Base-by-base conservation (phyloP, 2,329 filamentous ascomycete species). In the Trichocomaceae sp. region DNA sequence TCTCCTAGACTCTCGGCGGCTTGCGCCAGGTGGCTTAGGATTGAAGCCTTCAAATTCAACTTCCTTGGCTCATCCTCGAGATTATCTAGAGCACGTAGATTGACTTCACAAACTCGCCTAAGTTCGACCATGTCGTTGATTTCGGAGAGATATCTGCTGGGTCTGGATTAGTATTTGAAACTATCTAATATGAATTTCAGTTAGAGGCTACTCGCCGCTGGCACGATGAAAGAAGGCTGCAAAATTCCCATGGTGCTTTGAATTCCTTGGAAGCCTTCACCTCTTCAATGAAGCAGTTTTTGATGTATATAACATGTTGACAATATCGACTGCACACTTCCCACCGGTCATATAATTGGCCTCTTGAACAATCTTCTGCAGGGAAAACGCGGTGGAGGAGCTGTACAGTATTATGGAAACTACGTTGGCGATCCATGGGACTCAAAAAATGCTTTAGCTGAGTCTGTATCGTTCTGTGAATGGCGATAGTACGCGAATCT, bases 391-490 rank as follows among this genome's bases (percentile, higher is more conserved):
- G 22, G 44, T 50, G 41, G 10, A 41, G 35, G 15, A 47, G 45
- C 15, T 2, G 13, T 2, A 47, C 45, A 17, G n/a, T 19, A 2
- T 17, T 42, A n/a, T 29, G 20, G 39, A 50, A 31, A 2, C 20
- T 19, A n/a, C 26, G 15, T 9, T 50, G 22, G 8, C 5, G 35
- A 3, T 17, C 35, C 19, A 17, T 9, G 17, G 9, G 5, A 29
- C n/a, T 33, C 13, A 44, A 44, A 26, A 19, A 51, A 22, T 22
- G 22, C 41, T 44, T 51, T n/a, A 51, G 44, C 29, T 44, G 37
- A 22, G 37, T 51, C 48, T 51, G 48, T 22, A 44, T 41, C 17
- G 44, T 29, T 22, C 23, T 44, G 44, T 44, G 48, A n/a, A 44
- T 42, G 26, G 35, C 41, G 7, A 51, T 35, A 17, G 39, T 22